A percentile compares a stretch with the other conserved stretches of the same genome.
phyloP scores from a whole-genome alignment of 1,139 yeast genomes.

The Blastobotrys apis region DNA sequence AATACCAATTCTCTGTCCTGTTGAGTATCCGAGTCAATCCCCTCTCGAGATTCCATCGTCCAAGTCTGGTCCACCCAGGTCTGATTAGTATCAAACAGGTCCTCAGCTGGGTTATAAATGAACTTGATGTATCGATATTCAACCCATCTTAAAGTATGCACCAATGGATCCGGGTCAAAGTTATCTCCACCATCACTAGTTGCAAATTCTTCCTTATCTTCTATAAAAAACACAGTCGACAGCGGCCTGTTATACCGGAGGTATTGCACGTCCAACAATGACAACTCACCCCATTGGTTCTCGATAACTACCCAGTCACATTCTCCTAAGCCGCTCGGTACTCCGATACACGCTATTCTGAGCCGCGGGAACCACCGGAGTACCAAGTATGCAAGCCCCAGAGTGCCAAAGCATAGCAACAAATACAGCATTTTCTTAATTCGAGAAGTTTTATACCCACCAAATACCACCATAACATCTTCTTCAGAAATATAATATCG shows the following conservation, averaged over 20 bases:
- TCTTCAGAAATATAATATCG: constrained; percentile 92
- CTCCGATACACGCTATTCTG: constrained; percentile 65
- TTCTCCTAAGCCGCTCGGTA: constrained; percentile 61
- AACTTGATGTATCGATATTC: constrained; percentile 79
- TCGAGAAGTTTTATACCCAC: constrained; percentile 67
- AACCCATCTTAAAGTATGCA: constrained; percentile 68
- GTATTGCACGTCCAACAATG: constrained; percentile 52
- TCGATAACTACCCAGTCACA: constrained; percentile 95
- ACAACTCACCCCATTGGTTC: constrained; percentile 85
- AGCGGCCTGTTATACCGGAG: constrained; percentile 64
- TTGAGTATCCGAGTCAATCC: constrained; percentile 64
- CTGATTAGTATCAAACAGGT: constrained; percentile 73
- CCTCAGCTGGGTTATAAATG: constrained; percentile 81
- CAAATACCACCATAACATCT: constrained; percentile 88
- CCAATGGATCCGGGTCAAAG: constrained; percentile 51
- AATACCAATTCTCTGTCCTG: constrained; percentile 70
- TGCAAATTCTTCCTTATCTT: constrained; percentile 16
- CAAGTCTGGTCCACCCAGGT: constrained; percentile 82
- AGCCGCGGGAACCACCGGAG: constrained; percentile 83
- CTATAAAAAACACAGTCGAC: constrained; percentile 53
- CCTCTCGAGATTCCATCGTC: constrained; percentile 53
- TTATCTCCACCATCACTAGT: not conserved
- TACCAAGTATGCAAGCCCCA: constrained; percentile 68
- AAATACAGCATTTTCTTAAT: constrained; percentile 49
- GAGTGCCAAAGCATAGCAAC: constrained; percentile 51